phyloP scores from a whole-genome alignment of 306 rosid species.

The Prunus armeniaca region DNA sequence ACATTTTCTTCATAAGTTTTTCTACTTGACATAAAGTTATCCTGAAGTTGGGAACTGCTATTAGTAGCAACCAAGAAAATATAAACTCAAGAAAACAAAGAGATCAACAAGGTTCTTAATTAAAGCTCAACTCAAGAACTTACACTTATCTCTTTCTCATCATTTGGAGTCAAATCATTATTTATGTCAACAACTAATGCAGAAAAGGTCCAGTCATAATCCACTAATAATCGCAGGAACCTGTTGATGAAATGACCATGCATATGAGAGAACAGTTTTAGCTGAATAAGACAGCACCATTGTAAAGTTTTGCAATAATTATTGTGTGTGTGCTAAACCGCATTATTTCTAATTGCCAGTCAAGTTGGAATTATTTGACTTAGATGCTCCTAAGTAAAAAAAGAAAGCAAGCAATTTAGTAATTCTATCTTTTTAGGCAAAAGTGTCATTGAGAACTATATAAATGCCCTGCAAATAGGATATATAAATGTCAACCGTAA shows the following conservation, averaged over 20 bases:
- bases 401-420: constrained; percentile 1
- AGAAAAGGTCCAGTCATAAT: constrained; percentile 85
- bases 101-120: neutral
- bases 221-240: constrained; percentile 70
- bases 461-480: neutral
- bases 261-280: constrained; percentile 12
- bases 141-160: constrained; percentile 71
- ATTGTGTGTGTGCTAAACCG: neutral
- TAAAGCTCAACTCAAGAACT: constrained; percentile 32
- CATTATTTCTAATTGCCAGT: constrained; percentile 3
- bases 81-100: constrained; percentile 3
- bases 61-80: neutral
- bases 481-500: constrained; percentile 55
- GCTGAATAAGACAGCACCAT: constrained; percentile 6
- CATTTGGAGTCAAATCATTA: constrained; percentile 50
- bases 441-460: neutral
- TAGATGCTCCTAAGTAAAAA: neutral
- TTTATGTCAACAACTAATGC: constrained; percentile 81
- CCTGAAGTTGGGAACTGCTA: constrained; percentile 38
- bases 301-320: neutral
- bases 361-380: neutral
- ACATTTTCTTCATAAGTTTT: constrained; percentile 55
- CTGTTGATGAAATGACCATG: constrained; percentile 38
- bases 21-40: constrained; percentile 56
- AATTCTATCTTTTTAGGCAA: neutral